Evolutionary conservation across 352 stramenopile genomes (phyloP).

Genomic region (Pythium biforme): DNA sequence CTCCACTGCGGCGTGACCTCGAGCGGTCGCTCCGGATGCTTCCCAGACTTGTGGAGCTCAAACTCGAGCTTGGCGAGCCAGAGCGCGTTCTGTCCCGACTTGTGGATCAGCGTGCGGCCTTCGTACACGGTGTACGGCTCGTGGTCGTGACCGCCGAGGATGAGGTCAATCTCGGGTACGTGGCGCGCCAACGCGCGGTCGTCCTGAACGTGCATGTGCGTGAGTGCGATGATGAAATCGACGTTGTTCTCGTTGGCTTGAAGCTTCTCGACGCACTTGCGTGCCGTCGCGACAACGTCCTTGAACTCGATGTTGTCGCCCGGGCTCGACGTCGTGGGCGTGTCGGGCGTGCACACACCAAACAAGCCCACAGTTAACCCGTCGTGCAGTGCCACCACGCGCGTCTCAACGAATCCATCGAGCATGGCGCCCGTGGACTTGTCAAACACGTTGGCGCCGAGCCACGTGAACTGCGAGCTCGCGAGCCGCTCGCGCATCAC

Average conservation of each 20-base stretch:
- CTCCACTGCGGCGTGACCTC: constrained; percentile 63
- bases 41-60: constrained; percentile 38
- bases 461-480: constrained; percentile 63
- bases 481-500: constrained; percentile 51
- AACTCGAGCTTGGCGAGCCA: constrained; percentile 85
- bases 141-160: constrained; percentile 91
- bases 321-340: constrained; percentile 33
- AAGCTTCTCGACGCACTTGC: constrained; percentile 56
- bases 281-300: constrained; percentile 39
- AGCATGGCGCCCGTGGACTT: constrained; percentile 34
- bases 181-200: constrained; percentile 63
- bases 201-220: constrained; percentile 73
- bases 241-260: constrained; percentile 35
- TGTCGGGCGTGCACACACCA: constrained; percentile 69
- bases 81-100: constrained; percentile 85
- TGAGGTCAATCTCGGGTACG: constrained; percentile 71
- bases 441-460: constrained; percentile 64
- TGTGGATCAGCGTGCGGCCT: constrained; percentile 84
- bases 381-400: constrained; percentile 20
- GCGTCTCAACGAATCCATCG: constrained; percentile 21
- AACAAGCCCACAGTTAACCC: constrained; percentile 63
- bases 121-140: constrained; percentile 85
- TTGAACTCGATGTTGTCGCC: constrained; percentile 49
- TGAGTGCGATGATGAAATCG: constrained; percentile 86
- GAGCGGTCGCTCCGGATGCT: constrained; percentile 43